Conservation (phyloP, 768 basidiomycete species). For the Megacollybia marginata region DNA sequence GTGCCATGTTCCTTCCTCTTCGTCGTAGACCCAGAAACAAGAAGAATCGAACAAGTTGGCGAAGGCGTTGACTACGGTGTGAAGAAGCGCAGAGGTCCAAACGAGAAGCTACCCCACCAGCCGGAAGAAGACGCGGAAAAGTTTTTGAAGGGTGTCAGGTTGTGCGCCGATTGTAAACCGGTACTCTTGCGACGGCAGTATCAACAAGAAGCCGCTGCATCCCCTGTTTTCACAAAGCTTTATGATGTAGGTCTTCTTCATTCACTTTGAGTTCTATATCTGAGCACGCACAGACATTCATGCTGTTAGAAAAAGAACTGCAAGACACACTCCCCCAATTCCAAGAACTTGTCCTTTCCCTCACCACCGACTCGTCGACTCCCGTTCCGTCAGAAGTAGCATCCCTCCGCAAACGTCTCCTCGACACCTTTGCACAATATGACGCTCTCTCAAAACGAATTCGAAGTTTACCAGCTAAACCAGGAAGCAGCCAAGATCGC, state of each 20-base stretch:
- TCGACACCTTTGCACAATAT: slow-evolving; percentile 84
- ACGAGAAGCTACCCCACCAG: slow-evolving; percentile 15
- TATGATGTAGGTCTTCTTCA: slow-evolving; percentile 49
- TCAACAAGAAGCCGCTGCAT: slow-evolving; percentile 48
- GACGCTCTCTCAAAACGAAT: slow-evolving; percentile 86
- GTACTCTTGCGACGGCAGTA: slow-evolving; percentile 81
- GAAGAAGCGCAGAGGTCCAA: slow-evolving; percentile 33
- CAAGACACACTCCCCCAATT: slow-evolving; percentile 81
- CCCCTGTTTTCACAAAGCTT: slow-evolving; percentile 59
- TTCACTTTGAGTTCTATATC: background rate
- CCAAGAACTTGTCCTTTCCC: slow-evolving; percentile 65
- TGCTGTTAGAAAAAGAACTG: slow-evolving; percentile 81
- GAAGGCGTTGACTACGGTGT: slow-evolving; percentile 85
- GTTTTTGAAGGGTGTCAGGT: slow-evolving; percentile 81
- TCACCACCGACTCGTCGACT: slow-evolving; percentile 23
- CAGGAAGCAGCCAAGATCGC: slow-evolving; percentile 71
- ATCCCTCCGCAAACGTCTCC: slow-evolving; percentile 67
- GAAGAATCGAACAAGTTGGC: slow-evolving; percentile 75
- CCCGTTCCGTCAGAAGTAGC: slow-evolving; percentile 53
- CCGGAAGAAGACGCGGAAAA: slow-evolving; percentile 62
- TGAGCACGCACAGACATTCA: slow-evolving; percentile 43
- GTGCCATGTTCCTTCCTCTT: slow-evolving; percentile 74
- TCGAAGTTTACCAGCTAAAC: slow-evolving; percentile 57
- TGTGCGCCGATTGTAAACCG: slow-evolving; percentile 79
- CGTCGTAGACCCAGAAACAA: slow-evolving; percentile 73